A percentile compares a stretch with the other conserved stretches of the same genome.
phyloP scores from a whole-genome alignment of 73 alveolate genomes.

The Uronychia setigera region DNA sequence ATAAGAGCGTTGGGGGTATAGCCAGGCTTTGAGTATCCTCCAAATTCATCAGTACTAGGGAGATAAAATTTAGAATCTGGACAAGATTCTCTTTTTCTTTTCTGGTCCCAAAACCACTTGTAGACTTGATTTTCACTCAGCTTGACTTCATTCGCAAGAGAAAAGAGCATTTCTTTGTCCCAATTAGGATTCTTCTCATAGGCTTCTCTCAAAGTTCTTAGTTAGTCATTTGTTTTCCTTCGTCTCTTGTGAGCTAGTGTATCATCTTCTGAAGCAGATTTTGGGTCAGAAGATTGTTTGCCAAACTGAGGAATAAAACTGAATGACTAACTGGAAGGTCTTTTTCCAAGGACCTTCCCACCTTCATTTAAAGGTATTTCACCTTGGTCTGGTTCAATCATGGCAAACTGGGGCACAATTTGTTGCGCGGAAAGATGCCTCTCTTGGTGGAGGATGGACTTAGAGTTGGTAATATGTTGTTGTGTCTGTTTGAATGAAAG shows the following conservation, averaged over 20 bases:
- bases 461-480: no score
- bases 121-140: neutral
- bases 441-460: no score
- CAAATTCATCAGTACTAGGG: neutral
- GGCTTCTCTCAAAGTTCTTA: neutral
- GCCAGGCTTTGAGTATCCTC: neutral
- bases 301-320: no score
- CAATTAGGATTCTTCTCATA: neutral
- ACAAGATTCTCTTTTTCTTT: neutral
- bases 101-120: conserved; percentile 7
- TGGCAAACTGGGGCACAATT: no score
- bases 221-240: neutral
- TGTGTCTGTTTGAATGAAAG: no score
- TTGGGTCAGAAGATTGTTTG: no score
- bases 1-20: neutral
- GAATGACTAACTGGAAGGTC: no score
- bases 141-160: neutral
- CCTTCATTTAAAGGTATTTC: neutral
- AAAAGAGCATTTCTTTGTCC: neutral
- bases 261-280: no score
- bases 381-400: no score
- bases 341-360: no score
- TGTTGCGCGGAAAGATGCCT: no score
- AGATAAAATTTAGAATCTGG: neutral
- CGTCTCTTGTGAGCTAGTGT: neutral